Evolutionary conservation across 768 basidiomycete genomes (phyloP), one percentile per base, ranked within the genome.

Genomic region (Sporobolomyces roseus): DNA sequence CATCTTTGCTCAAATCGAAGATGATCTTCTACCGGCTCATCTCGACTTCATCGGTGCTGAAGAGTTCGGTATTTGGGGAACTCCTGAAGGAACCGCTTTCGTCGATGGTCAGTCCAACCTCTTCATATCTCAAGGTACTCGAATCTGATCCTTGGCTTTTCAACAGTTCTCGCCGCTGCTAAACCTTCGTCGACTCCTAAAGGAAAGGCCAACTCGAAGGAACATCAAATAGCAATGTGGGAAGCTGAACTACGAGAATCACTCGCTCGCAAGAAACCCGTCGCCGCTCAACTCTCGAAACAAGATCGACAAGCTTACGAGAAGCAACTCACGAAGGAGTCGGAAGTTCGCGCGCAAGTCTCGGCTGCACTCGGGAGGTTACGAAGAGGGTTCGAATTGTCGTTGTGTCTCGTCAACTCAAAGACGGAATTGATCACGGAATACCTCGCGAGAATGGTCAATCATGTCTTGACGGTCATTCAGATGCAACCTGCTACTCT

Each of bases 171-270:
- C 63, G 53, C 65, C 9, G 53, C 56, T 1, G 32, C 61, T 3
- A 73, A 73, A 43, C 55, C 60, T 8, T 66, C 65, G n/a, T 48
- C 62, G 5, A 38, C 72, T 21, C 55, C 63, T 7, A 60, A 58
- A 13, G 63, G 66, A 49, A 74, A 74, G 50, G 58, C 58, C 54
- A 71, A 71, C 62, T 66, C 65, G 19, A 97, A 96, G 74, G 88
- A 87, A 65, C 85, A 88, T 8, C 91, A 90, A 41, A 88, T 94
- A 19, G 88, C 90, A 23, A 88, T 90, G 75, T 99, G 94, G 94
- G 96, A 99, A 69, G 88, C 87, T 32, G 93, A 99, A 68, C 81
- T 94, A n/a, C 85, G 93, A 14, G 87, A 89, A 73, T 85, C 87
- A 0, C 81, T 97, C 1, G 89, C 90, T 9, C 84, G 80, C 63